Evolutionary conservation across 306 rosid genomes (phyloP).

Genomic region (Cotoneaster glaucophyllus): DNA sequence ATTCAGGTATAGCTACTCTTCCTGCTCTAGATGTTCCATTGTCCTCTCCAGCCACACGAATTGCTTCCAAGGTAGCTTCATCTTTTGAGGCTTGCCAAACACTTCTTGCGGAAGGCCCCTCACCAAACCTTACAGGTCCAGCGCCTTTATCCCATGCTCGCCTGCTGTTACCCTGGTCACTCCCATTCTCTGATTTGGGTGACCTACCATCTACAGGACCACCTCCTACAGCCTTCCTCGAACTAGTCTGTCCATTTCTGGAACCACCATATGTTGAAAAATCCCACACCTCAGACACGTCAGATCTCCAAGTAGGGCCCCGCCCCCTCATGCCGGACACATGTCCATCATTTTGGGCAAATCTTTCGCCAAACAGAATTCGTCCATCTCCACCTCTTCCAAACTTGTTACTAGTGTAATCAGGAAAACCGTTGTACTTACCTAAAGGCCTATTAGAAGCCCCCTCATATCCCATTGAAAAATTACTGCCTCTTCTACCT

Average conservation of each 20-base stretch:
- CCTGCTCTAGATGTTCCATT: constrained; percentile 64
- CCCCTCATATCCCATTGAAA: constrained; percentile 71
- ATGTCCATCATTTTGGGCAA: constrained; percentile 69
- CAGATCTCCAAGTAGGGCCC: constrained; percentile 81
- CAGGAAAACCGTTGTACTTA: constrained; percentile 75
- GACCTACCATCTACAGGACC: constrained; percentile 69
- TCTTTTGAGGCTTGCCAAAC: constrained; percentile 99
- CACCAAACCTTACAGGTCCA: constrained; percentile 74
- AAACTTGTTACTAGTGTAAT: constrained; percentile 63
- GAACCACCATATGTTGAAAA: constrained; percentile 60
- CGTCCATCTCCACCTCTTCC: constrained; percentile 84
- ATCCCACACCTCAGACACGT: constrained; percentile 70
- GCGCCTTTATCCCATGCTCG: constrained; percentile 88
- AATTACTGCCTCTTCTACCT: constrained; percentile 69
- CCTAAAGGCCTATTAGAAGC: constrained; percentile 59
- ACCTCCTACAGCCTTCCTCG: constrained; percentile 67
- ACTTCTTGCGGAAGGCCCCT: constrained; percentile 99
- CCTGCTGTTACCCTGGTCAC: constrained; percentile 73
- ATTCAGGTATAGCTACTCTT: constrained; percentile 79
- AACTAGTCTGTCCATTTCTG: constrained; percentile 69
- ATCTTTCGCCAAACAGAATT: constrained; percentile 60
- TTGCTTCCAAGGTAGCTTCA: constrained; percentile 96
- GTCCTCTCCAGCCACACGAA: constrained; percentile 93
- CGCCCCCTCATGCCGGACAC: constrained; percentile 69
- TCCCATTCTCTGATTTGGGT: constrained; percentile 68